phyloP scores from a whole-genome alignment of 108 stramenopile genomes.

The Skeletonema tropicum region DNA sequence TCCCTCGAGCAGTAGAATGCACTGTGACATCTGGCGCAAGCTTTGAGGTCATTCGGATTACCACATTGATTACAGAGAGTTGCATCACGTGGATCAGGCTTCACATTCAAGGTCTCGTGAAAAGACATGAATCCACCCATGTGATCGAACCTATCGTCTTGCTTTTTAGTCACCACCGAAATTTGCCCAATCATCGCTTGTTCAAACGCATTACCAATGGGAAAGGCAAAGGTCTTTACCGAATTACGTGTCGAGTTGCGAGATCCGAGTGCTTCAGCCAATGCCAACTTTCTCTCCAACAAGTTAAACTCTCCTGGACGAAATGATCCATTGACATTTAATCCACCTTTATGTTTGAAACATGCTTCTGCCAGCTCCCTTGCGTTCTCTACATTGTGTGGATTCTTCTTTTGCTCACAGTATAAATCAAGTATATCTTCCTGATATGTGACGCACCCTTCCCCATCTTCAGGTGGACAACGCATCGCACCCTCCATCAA shows the following conservation, averaged over 20 bases:
- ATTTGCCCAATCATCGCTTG: constrained; percentile 10
- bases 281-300: constrained; percentile 14
- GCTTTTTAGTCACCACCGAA: neutral
- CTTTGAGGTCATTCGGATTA: constrained; percentile 19
- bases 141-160: constrained; percentile 17
- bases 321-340: constrained; percentile 31
- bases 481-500: constrained; percentile 34
- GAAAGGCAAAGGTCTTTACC: constrained; percentile 1
- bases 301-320: constrained; percentile 26
- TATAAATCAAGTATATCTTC: constrained; percentile 20
- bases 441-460: constrained; percentile 24
- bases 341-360: constrained; percentile 14
- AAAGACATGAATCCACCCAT: constrained; percentile 6
- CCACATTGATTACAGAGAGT: constrained; percentile 35
- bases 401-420: neutral
- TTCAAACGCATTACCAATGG: neutral
- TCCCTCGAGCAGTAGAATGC: constrained; percentile 28
- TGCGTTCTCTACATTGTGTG: constrained; percentile 11
- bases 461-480: constrained; percentile 41
- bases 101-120: constrained; percentile 26
- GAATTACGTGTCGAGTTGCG: constrained; percentile 15
- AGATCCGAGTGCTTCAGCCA: constrained; percentile 9
- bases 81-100: constrained; percentile 17
- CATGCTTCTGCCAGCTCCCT: constrained; percentile 16
- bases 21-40: constrained; percentile 20